A percentile compares a stretch with the other conserved stretches of the same genome.
phyloP scores from a whole-genome alignment of 768 basidiomycete species.

The Tricholoma terreum region DNA sequence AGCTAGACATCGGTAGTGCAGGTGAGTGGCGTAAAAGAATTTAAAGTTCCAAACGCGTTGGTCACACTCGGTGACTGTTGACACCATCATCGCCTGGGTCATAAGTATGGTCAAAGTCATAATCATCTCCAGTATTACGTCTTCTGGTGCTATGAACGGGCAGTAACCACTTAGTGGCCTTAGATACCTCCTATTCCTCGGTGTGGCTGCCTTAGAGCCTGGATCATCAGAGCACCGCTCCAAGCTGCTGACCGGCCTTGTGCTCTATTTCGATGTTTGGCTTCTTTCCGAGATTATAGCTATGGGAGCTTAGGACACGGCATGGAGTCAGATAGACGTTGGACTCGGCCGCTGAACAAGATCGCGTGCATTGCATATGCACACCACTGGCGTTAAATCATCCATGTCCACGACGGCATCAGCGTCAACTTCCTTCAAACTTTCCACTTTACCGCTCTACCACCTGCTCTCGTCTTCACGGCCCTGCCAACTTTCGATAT shows the following conservation, averaged over 20 bases:
- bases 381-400: conserved; percentile 17
- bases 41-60: too few species aligned
- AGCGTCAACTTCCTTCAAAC: conserved; percentile 10
- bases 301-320: too few species aligned
- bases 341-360: background rate
- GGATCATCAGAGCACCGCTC: background rate
- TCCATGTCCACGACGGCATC: conserved; percentile 8
- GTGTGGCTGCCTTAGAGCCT: conserved; percentile 3
- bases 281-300: too few species aligned
- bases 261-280: conserved; percentile 7
- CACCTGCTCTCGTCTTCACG: conserved; percentile 7
- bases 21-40: too few species aligned
- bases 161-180: conserved; percentile 7
- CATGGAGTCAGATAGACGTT: too few species aligned
- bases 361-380: conserved; percentile 9
- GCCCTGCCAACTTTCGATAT: background rate
- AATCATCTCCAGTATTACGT: background rate
- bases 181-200: conserved; percentile 10
- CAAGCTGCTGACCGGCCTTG: background rate
- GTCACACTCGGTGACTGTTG: too few species aligned
- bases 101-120: too few species aligned
- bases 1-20: conserved; percentile 68
- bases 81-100: too few species aligned
- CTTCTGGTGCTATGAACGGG: background rate
- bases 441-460: conserved; percentile 19